Conservation (phyloP, 129 eudicot genomes). For the Pseudognaphalium luteoalbum region DNA sequence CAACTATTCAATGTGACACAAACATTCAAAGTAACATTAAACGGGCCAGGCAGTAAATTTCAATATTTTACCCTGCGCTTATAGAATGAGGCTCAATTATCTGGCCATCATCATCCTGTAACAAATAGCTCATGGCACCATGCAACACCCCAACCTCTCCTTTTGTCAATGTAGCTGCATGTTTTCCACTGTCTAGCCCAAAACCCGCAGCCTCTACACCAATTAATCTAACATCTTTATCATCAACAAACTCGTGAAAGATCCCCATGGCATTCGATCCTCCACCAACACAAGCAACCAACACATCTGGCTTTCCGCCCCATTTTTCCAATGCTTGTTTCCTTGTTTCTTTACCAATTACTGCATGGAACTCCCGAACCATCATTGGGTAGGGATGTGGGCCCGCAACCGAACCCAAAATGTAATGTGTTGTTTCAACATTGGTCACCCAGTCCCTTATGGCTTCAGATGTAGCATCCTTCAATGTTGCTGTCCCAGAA, state of each 20-base stretch:
- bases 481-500: slow-evolving; percentile 90
- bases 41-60: not conserved
- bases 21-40: not conserved
- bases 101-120: slow-evolving; percentile 96
- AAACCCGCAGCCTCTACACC: slow-evolving; percentile 95
- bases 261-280: slow-evolving; percentile 98
- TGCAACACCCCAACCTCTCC: slow-evolving; percentile 94
- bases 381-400: slow-evolving; percentile 47
- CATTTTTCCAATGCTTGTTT: slow-evolving; percentile 92
- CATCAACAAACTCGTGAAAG: slow-evolving; percentile 86
- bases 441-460: slow-evolving; percentile 94
- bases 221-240: slow-evolving; percentile 76
- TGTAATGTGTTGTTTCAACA: slow-evolving; percentile 62
- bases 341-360: slow-evolving; percentile 73
- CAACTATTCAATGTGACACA: not conserved
- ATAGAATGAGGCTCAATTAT: slow-evolving; percentile 92
- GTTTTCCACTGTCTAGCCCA: slow-evolving; percentile 88
- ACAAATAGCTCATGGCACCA: slow-evolving; percentile 98
- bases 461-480: slow-evolving; percentile 96
- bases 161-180: slow-evolving; percentile 86
- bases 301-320: slow-evolving; percentile 94
- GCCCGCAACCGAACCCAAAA: slow-evolving; percentile 42
- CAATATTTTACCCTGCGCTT: slow-evolving; percentile 74
- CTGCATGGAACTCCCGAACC: slow-evolving; percentile 43
- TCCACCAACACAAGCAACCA: slow-evolving; percentile 94